Evolutionary conservation across 2,329 filamentous ascomycete genomes (phyloP).

Genomic region (Penicillium sp.): DNA sequence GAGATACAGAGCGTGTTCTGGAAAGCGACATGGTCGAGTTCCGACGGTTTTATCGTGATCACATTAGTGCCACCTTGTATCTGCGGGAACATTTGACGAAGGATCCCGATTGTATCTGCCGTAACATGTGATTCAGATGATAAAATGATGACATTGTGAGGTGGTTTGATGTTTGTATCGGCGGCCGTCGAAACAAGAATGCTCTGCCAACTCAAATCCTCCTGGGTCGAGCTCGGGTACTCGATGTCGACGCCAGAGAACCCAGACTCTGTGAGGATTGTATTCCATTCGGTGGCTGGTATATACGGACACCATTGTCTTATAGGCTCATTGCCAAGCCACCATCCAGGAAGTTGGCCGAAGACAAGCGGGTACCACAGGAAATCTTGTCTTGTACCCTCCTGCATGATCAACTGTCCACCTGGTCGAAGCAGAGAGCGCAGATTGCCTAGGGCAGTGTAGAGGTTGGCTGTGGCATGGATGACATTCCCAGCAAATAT

Average conservation of each 20-base stretch:
- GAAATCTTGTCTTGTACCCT: conserved; percentile 23
- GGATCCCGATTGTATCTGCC: not conserved
- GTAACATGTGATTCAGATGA: not conserved
- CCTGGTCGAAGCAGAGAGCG: conserved; percentile 18
- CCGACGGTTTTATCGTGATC: not conserved
- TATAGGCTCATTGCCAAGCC: conserved; percentile 21
- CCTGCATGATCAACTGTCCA: conserved; percentile 23
- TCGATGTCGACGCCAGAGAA: conserved; percentile 22
- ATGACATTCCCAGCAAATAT: conserved; percentile 36
- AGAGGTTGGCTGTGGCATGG: conserved; percentile 29
- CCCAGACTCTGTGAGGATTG: conserved; percentile 10
- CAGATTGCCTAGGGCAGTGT: conserved; percentile 11
- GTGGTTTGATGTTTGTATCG: not conserved
- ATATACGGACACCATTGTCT: conserved; percentile 23
- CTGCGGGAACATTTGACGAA: not conserved
- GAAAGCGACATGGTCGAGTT: not conserved
- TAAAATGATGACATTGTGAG: conserved; percentile 7
- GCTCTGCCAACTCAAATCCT: conserved; percentile 22
- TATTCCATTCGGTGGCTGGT: conserved; percentile 16
- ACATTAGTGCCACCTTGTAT: not conserved
- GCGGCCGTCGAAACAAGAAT: conserved; percentile 20
- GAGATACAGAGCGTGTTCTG: conserved; percentile 11
- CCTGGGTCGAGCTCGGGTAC: conserved; percentile 15
- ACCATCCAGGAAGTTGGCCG: conserved; percentile 22
- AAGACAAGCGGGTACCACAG: conserved; percentile 24